Evolutionary conservation across 2,329 filamentous ascomycete species (phyloP).

Genomic region (Epichloe baconii): DNA sequence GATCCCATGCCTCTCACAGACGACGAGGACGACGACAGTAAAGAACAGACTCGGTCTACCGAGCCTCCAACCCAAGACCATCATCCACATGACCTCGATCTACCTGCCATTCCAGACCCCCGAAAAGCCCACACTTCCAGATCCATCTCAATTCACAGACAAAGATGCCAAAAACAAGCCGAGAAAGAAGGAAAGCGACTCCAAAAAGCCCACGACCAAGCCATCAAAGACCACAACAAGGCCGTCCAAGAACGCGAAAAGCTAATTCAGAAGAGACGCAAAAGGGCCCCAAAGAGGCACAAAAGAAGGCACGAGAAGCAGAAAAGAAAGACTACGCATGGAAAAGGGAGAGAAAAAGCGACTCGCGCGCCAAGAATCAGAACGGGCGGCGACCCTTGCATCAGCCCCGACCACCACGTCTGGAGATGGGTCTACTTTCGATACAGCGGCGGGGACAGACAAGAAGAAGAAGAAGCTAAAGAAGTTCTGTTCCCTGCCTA

Average conservation of each 20-base stretch:
- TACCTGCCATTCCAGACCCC: constrained; percentile 38
- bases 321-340: constrained; percentile 22
- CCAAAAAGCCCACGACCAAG: constrained; percentile 51
- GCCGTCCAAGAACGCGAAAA: constrained; percentile 51
- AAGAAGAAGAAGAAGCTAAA: constrained; percentile 37
- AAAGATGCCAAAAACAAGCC: constrained; percentile 54
- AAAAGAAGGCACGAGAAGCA: constrained; percentile 27
- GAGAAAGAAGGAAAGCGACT: constrained; percentile 53
- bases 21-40: too few relatives aligned
- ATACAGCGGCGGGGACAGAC: neutral
- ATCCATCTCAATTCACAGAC: constrained; percentile 46
- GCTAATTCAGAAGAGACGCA: constrained; percentile 39
- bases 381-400: neutral
- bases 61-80: neutral
- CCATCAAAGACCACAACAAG: constrained; percentile 53
- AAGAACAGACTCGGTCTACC: neutral
- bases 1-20: constrained; percentile 24
- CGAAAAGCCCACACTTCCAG: constrained; percentile 28
- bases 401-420: neutral
- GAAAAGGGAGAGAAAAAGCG: constrained; percentile 17
- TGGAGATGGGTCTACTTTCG: neutral
- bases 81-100: constrained; percentile 11
- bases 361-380: constrained; percentile 15
- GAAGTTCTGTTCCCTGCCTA: constrained; percentile 69
- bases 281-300: constrained; percentile 29